Base-by-base conservation (phyloP, 2,329 filamentous ascomycete genomes). In the Phaeosphaeria sp. region DNA sequence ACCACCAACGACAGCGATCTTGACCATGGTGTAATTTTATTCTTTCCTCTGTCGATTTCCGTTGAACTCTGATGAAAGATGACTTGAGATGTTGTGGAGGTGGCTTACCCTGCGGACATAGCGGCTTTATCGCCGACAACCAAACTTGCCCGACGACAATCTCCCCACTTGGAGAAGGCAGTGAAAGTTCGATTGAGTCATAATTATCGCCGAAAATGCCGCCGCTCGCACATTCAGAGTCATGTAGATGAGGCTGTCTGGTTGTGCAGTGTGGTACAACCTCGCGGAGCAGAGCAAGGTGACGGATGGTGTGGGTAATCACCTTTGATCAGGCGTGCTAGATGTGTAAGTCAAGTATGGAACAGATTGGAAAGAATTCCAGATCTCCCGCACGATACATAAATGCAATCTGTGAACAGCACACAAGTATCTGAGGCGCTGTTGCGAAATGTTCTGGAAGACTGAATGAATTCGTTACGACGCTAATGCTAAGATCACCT, bases 1-100 rank as follows among this genome's bases (percentile, higher is more conserved):
- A n/a, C 74, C 74, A 30, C 73, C 74, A 27, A 72, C 73, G 41
- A 75, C 71, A 47, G 73, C 73, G 36, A 76, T 63, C 54, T 70
- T 75, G 47, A 76, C 73, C 73, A 75, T 51, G 13, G 22, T 27
- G 15, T n/a, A 17, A n/a, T 13, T 20, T 21, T 7, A 10, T 20
- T n/a, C 17, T 17, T n/a, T 22, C 18, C n/a, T 33, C n/a, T 5
- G 15, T 15, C 2, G 25, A 20, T 39, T 36, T 21, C 13, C 5
- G 11, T 22, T 22, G 27, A 5, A 21, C 20, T 20, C 17, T 10
- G 9, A 10, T 43, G 15, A 27, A 20, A 51, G n/a, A 18, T 2
- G 17, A n/a, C 5, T n/a, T 27, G 15, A 15, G 49, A 27, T 25
- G 39, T 51, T n/a, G 21, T 20, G 49, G 23, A 23, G 1, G 23